A percentile compares a stretch with the other conserved stretches of the same genome.
These are phyloP conservation scores for Curvularia spicifera DNA, from an alignment of 2,329 filamentous ascomycete genomes.

Conservation along the genomic window DNA sequence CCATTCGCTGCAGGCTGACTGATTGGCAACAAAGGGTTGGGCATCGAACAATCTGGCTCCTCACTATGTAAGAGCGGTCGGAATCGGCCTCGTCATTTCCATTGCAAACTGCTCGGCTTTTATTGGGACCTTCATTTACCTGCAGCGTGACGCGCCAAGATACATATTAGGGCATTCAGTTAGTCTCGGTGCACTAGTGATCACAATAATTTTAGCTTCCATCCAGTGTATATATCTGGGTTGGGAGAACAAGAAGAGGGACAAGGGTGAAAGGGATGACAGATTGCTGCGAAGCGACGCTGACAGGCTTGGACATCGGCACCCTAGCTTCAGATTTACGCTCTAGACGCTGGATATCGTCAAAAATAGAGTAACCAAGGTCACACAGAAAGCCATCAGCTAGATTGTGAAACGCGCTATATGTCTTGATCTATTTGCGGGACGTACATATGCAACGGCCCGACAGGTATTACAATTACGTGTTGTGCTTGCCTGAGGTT, in stretches of 20 bases:
- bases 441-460: not conserved
- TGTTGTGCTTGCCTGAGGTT: not conserved
- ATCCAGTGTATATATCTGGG: conserved; percentile 33
- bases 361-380: not conserved
- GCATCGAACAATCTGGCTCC: conserved; percentile 55
- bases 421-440: not conserved
- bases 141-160: conserved; percentile 51
- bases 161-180: conserved; percentile 32
- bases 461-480: not conserved
- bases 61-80: conserved; percentile 63
- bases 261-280: conserved; percentile 30
- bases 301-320: conserved; percentile 35
- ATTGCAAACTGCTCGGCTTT: conserved; percentile 61
- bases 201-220: conserved; percentile 30
- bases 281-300: conserved; percentile 34
- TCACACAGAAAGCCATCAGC: not conserved
- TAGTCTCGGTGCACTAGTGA: conserved; percentile 34
- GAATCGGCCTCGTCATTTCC: conserved; percentile 55
- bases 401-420: not conserved
- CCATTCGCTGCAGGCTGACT: not conserved
- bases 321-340: conserved; percentile 42
- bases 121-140: conserved; percentile 59
- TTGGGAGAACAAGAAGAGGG: conserved; percentile 39
- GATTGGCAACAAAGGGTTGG: conserved; percentile 43
- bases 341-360: conserved; percentile 10